Evolutionary conservation across 2,329 filamentous ascomycete species (phyloP).

Genomic region (Plectosphaerella cucumerina): DNA sequence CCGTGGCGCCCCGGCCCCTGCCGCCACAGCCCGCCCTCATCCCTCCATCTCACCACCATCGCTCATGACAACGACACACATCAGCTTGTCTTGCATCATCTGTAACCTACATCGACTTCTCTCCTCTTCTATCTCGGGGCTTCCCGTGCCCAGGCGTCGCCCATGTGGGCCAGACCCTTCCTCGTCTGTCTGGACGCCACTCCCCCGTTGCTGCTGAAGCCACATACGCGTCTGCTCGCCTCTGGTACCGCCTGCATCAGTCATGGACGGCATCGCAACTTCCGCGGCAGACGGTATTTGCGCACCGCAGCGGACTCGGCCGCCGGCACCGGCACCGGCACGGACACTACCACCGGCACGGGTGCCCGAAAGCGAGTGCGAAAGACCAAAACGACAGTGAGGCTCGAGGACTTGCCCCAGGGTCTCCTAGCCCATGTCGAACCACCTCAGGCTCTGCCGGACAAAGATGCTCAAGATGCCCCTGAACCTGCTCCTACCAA

Average conservation of each 20-base stretch:
- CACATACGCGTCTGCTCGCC: too few species aligned
- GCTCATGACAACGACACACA: too few species aligned
- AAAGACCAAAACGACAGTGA: constrained; percentile 50
- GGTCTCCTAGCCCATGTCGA: constrained; percentile 26
- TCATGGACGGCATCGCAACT: constrained; percentile 1
- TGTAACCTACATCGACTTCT: background rate
- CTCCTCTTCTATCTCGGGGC: background rate
- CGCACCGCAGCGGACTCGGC: too few species aligned
- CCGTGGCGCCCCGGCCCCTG: too few species aligned
- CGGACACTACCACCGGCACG: constrained; percentile 22
- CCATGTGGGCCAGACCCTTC: background rate
- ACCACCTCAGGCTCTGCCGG: constrained; percentile 13
- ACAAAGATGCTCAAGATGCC: constrained; percentile 6
- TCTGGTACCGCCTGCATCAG: background rate
- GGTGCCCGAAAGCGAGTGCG: constrained; percentile 35
- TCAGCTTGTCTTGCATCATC: too few species aligned
- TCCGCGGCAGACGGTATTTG: background rate
- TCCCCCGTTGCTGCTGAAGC: too few species aligned
- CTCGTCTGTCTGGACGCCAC: background rate
- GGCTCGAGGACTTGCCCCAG: constrained; percentile 54
- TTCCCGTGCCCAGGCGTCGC: background rate
- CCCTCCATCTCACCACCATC: too few species aligned
- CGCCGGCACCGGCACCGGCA: too few species aligned
- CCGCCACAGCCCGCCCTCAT: too few species aligned
- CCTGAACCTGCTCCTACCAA: constrained; percentile 31